These are phyloP conservation scores for Talaromyces sp. DNA, from an alignment of 2,329 filamentous ascomycete species.

Conservation along the genomic window DNA sequence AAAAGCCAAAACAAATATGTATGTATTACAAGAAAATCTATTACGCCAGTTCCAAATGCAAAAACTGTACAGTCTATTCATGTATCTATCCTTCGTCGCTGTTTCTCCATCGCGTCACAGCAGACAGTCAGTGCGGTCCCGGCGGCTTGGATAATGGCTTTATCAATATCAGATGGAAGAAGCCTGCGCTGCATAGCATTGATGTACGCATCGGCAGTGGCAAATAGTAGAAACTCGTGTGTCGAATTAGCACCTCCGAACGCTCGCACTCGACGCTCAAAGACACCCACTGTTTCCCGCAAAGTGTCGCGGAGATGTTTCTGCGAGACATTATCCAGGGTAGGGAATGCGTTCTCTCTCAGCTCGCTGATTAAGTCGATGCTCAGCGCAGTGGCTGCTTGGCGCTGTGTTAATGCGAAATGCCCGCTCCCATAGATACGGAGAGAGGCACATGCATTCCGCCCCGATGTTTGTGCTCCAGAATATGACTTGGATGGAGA, in stretches of 20 bases:
- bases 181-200: background rate
- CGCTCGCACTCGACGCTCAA: background rate
- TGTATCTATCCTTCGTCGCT: background rate
- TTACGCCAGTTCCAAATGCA: too few relatives aligned
- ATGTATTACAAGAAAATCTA: too few relatives aligned
- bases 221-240: background rate
- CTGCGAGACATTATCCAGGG: background rate
- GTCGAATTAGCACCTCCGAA: background rate
- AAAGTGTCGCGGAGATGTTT: background rate
- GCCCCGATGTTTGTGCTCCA: background rate
- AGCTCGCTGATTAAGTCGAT: background rate
- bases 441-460: background rate
- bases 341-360: background rate
- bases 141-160: background rate
- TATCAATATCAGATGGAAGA: background rate
- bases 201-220: background rate
- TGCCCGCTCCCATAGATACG: background rate
- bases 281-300: background rate
- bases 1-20: too few relatives aligned
- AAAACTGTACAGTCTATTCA: background rate
- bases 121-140: background rate
- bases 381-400: background rate
- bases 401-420: background rate
- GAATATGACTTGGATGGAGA: background rate
- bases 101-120: background rate